Evolutionary conservation across 1,284 basidiomycete species (phyloP).

Genomic region (Boletus semigastroideus): DNA sequence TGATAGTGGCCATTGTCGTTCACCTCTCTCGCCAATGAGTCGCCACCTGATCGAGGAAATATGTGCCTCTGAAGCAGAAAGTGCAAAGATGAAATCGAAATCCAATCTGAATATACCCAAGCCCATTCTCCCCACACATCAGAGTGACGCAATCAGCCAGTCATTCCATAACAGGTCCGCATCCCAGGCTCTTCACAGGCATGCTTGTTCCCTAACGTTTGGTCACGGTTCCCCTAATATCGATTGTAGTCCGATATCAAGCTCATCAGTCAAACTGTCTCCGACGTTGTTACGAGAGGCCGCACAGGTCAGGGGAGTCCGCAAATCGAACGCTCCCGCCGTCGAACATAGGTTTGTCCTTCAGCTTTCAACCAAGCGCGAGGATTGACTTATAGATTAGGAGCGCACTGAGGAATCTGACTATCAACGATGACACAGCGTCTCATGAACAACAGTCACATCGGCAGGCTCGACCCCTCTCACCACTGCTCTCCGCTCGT

Average conservation of each 20-base stretch:
- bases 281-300: background rate
- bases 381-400: conserved; percentile 9
- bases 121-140: background rate
- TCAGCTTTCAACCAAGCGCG: background rate
- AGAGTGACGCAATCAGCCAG: background rate
- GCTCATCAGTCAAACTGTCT: background rate
- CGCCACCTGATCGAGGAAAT: conserved; percentile 20
- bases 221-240: too few relatives aligned
- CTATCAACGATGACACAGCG: background rate
- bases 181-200: background rate
- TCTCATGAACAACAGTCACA: background rate
- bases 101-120: background rate
- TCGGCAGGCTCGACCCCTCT: conserved; percentile 1
- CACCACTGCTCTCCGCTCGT: background rate
- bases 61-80: conserved; percentile 6
- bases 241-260: background rate
- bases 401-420: background rate
- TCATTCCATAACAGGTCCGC: background rate
- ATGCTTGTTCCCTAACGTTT: background rate
- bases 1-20: conserved; percentile 2
- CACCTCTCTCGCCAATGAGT: conserved; percentile 21
- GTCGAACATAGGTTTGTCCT: conserved; percentile 12
- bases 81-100: background rate
- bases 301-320: background rate
- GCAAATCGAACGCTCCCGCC: background rate